Percentiles rank a stretch among this genome's conserved stretches.
phyloP scores from a whole-genome alignment of 139 green algal species.

The Chlorella sorokiniana region DNA sequence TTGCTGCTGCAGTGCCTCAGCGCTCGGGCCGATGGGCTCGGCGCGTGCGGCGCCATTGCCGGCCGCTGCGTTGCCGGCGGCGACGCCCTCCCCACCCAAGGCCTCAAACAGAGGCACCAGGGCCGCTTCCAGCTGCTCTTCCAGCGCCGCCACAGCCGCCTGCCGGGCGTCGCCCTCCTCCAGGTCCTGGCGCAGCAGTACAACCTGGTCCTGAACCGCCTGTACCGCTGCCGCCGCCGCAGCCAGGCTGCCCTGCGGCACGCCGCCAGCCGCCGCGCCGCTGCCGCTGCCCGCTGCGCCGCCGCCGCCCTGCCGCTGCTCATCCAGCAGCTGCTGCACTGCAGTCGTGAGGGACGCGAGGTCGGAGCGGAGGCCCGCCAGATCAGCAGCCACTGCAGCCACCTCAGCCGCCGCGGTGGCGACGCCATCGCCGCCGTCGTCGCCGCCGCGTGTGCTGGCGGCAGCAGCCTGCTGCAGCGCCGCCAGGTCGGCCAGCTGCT shows the following conservation, averaged over 20 bases:
- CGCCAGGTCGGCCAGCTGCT: constrained; percentile 20
- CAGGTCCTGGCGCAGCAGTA: constrained; percentile 18
- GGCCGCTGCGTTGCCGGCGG: background rate
- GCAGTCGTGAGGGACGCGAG: background rate
- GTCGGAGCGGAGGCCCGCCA: constrained; percentile 13
- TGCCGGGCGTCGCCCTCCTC: constrained; percentile 7
- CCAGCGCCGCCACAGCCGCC: background rate
- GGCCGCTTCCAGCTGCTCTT: constrained; percentile 13
- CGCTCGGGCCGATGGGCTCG: background rate
- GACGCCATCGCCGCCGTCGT: background rate
- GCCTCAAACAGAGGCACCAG: constrained; percentile 6
- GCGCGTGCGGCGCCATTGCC: background rate
- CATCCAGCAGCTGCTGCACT: constrained; percentile 6
- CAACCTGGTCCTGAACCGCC: constrained; percentile 26
- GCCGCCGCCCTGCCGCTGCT: constrained; percentile 8
- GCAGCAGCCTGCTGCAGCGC: background rate
- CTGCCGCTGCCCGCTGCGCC: background rate
- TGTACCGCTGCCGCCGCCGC: constrained; percentile 16
- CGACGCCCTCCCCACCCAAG: background rate
- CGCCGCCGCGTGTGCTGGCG: background rate
- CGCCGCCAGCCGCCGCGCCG: background rate
- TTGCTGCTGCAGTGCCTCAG: constrained; percentile 5
- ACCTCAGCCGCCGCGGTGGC: constrained; percentile 1
- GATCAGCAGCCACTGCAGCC: constrained; percentile 14
- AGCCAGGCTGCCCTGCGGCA: background rate